Evolutionary conservation across 2,329 filamentous ascomycete genomes (phyloP), one percentile per base, ranked within the genome.

Genomic region (Fusarium fujikuroi): DNA sequence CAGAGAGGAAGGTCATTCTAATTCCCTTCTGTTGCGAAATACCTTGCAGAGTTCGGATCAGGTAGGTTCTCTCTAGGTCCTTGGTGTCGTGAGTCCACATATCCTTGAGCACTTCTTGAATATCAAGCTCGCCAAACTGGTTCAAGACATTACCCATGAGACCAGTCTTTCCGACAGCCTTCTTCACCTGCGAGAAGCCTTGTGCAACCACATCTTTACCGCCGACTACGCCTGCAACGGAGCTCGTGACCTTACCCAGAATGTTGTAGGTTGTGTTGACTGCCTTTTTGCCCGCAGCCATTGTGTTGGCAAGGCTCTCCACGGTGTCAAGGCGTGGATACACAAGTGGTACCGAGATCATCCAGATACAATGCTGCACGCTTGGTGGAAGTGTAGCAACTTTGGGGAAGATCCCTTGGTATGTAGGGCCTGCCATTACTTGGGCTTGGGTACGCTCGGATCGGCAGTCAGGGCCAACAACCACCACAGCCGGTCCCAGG

Each of bases 81-180:
- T 98, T 99, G 59, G 93, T 95, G 58, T 98, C 95, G 79, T 99
- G 96, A 28, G 96, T 99, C 96, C 96, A 99, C 87, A 97, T 92
- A 81, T 99, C 96, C 79, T 95, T 92, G 66, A 98, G 85, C 80
- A 98, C 96, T 83, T 99, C 96, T 60, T 96, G 91, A 57, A 98
- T 90, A 78, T 98, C 96, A 69, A 99, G 92, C 75, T 98, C 96
- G 61, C 96, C 96, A 81, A 99, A 99, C 40, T 97, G 95, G 84
- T 95, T 98, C 54, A 99, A 86, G 43, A 98, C 95, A 65, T 94
- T 93, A 70, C 95, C 95, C 95, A 99, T 98, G 58, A 99, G 86
- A 4, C 96, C 96, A 3, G 91, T 92, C 83, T 99, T 99, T 54
- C 96, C 96, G 23, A 99, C 94, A 1, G 95, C 96, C 81, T 95